Base-by-base conservation (phyloP, 257 asterid species). In the Parsonsia alboflavescens region DNA sequence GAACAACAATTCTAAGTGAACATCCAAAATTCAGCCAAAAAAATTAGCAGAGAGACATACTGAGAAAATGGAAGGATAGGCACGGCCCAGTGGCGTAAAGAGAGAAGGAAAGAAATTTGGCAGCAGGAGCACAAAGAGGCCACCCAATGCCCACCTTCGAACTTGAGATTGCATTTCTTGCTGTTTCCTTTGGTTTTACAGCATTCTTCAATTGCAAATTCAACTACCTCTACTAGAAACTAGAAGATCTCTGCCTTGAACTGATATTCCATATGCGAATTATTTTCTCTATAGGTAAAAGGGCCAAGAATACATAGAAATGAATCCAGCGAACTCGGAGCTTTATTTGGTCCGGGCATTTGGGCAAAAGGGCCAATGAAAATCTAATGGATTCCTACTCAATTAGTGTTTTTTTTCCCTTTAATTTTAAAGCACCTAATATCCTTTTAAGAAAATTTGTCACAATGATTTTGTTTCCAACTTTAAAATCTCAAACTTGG, bases 41-140 rank as follows among this genome's bases (percentile, higher is more conserved):
- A 15, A 13, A 50, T 16, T n/a, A 71, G 56, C 41, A 75, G 63
- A 66, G 16, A n/a, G 30, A 57, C 78, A 49, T 84, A 84, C 88
- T 13, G 88, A 84, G 76, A 84, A 84, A 15, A 84, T 49, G 67
- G 84, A 79, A 54, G 82, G 77, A 64, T 73, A 84, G 53, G 85
- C 67, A 21, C 84, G 84, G 62, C 75, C 52, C 42, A 84, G 59
- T 7, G 88, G 85, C 58, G 77, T 44, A 48, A 84, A 82, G 62
- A 84, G 79, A 33, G 70, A 50, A 30, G 88, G 88, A 66, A 74
- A 76, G 12, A 79, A 75, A 73, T 68, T 84, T 0, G 88, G 84
- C 24, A 81, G 42, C 19, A 84, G 39, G 42, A 84, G 83, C 36
- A 81, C 63, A 21, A 79, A 65, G 16, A 81, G 52, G 28, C 84